Conservation (phyloP, 495 filamentous ascomycete genomes). For the Neurospora cerealis region DNA sequence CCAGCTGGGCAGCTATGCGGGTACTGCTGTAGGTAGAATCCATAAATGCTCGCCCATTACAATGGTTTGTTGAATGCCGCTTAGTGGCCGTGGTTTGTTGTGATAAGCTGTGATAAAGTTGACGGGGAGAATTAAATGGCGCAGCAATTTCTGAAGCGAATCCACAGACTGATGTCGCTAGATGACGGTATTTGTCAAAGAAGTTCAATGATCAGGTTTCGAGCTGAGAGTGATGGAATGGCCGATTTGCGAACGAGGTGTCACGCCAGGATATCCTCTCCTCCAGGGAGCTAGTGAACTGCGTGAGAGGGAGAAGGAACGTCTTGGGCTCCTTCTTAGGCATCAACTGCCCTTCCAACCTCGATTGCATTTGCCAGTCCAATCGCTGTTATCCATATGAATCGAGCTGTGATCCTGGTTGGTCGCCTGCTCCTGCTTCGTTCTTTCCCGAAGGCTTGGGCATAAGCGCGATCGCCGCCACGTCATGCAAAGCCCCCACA, state of each 20-base stretch:
- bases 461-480: neutral
- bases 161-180: neutral
- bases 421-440: neutral
- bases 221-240: neutral
- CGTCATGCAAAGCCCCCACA: neutral
- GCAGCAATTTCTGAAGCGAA: neutral
- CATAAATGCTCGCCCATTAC: neutral
- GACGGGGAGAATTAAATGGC: neutral
- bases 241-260: neutral
- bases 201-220: neutral
- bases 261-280: neutral
- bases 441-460: neutral
- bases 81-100: neutral
- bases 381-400: neutral
- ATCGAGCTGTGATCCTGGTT: neutral
- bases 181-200: neutral
- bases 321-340: neutral
- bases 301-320: neutral
- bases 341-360: neutral
- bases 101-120: too few species aligned
- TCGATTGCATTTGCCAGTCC: neutral
- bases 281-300: neutral
- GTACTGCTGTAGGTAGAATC: neutral
- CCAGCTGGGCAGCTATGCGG: neutral
- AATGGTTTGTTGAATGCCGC: neutral